Evolutionary conservation across 2,329 filamentous ascomycete species (phyloP), one percentile per base, ranked within the genome.

Genomic region (Ascochyta clinopodiicola): DNA sequence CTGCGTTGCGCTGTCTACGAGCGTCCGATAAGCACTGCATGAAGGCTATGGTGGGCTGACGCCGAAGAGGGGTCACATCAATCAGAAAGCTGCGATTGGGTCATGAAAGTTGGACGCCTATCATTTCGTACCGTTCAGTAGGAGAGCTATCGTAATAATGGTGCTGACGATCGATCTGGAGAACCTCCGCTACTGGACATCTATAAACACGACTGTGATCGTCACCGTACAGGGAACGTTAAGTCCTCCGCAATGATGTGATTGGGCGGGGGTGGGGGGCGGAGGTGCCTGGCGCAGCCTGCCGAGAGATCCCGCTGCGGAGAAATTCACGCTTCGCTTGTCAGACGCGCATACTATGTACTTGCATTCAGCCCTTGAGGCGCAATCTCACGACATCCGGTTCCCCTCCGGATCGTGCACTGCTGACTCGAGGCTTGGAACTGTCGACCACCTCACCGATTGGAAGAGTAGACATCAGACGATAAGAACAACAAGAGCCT

Each of bases 231-330:
- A 54, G 34, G 21, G 6, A 21, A 39, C 35, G 31, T 34, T 37
- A 34, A 63, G 61, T 36, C 43, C 43, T 61, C 55, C 60, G 55
- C 55, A 37, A 32, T 37, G 35, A 27, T 36, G 51, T 44, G 29
- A 63, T 64, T 64, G 58, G 59, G 44, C 50, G 47, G 54, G 45
- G 37, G 49, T 51, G 46, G 55, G 50, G 57, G 58, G 58, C 49
- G 61, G 63, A 63, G 46, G 48, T 38, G 32, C 34, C 38, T 35
- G 32, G 32, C 38, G 47, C 27, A 44, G 37, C 38, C 44, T 44
- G 52, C 52, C 52, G 56, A 66, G 63, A 61, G 45, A 61, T 64
- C 55, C 65, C 63, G 62, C 62, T 58, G 57, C 53, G 57, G 63
- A 59, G 50, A 52, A 49, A 50, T 49, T 22, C 12, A 53, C 36